A percentile compares a stretch with the other conserved stretches of the same genome.
Conservation (phyloP, 73 alveolate genomes). For the Paraurostyla sp. region DNA sequence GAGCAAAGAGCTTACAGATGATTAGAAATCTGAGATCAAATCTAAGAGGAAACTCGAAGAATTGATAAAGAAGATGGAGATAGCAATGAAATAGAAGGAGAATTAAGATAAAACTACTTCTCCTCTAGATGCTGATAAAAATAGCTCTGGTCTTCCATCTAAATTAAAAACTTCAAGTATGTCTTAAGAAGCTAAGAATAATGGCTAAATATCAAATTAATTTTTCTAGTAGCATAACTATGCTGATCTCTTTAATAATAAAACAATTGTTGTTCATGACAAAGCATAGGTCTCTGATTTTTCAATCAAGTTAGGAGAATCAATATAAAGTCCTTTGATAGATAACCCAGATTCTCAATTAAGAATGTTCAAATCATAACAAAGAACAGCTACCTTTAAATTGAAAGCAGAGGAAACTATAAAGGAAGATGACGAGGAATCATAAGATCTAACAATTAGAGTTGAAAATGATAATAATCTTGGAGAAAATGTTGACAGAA, state of each 20-base stretch:
- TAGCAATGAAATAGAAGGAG: constrained; percentile 28
- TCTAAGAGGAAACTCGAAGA: constrained; percentile 19
- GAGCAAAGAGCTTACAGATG: not conserved
- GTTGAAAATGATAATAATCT: not conserved
- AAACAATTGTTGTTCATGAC: not conserved
- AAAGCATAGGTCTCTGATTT: not conserved
- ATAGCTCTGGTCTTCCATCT: not conserved
- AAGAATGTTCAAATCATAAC: too few relatives aligned
- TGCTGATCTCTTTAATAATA: not conserved
- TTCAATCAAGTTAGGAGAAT: too few relatives aligned
- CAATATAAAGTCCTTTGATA: too few relatives aligned
- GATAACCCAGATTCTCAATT: too few relatives aligned
- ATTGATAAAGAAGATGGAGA: constrained; percentile 11
- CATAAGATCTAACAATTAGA: constrained; percentile 9
- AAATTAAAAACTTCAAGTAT: too few relatives aligned
- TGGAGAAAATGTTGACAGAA: not conserved
- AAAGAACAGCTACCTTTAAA: not conserved
- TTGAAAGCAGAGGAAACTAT: constrained; percentile 29
- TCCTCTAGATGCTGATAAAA: not conserved
- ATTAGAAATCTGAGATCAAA: not conserved
- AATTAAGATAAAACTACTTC: constrained; percentile 14
- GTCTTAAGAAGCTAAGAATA: too few relatives aligned
- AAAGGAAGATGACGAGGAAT: constrained; percentile 46
- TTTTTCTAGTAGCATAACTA: not conserved
- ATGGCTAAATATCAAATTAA: too few relatives aligned